Evolutionary conservation across 345 rosid species (phyloP), one percentile per base, ranked within the genome.

Genomic region (Citrus trifoliata): DNA sequence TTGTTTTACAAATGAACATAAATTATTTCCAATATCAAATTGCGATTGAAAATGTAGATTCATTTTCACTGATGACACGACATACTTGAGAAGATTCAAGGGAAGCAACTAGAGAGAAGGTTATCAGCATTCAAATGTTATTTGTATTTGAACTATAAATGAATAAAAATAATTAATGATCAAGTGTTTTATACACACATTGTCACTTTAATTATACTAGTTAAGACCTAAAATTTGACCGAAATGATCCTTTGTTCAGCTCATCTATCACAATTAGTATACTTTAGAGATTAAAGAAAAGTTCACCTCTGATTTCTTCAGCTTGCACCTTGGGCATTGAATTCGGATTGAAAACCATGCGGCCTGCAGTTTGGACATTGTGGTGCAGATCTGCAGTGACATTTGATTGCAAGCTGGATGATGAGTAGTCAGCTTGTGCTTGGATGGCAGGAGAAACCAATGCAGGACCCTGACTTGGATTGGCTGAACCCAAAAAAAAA

Each of bases 251-350:
- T 19, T 18, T 18, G 9, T 16, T n/a, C 68, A 64, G 68, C 56
- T 48, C 64, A 62, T 69, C 58, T 1, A 56, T 22, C 42, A 10
- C 37, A 53, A 21, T 71, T 53, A 24, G 40, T 48, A 62, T 42
- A 51, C 60, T 75, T 18, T 62, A 62, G 46, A 68, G 73, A 22
- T 67, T 42, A 75, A 68, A 48, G 62, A 7, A 24, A 38, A 79
- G 59, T 28, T 78, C 32, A 88, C 89, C 84, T 70, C 14, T 46
- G 30, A 60, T 67, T 25, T 5, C 53, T 28, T 62, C 66, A 58
- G 35, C 61, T 78, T 42, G 73, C 38, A 35, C 64, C 46, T 21
- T 7, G 3, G 60, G 40, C 27, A 32, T 53, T 55, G 37, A 16
- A 69, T 63, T 77, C 46, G 63, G 25, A 70, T 25, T 58, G 58